Conservation (phyloP, 345 rosid genomes). For the Pistacia atlantica region DNA sequence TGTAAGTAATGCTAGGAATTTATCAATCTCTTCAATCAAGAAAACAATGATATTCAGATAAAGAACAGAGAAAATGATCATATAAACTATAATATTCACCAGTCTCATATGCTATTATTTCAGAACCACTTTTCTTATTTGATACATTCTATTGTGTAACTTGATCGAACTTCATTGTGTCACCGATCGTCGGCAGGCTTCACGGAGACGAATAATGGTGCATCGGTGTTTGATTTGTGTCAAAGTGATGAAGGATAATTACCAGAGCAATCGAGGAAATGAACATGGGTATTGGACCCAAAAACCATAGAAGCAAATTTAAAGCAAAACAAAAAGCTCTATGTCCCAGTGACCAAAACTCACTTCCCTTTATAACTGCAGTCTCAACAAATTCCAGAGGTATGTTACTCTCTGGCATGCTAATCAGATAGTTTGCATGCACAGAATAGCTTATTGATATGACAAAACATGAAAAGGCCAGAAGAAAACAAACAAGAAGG, state of each 20-base stretch:
- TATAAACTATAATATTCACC: too few relatives aligned
- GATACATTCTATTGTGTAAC: too few relatives aligned
- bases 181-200: slow-evolving; percentile 22
- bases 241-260: slow-evolving; percentile 45
- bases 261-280: slow-evolving; percentile 54
- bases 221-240: slow-evolving; percentile 47
- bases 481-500: slow-evolving; percentile 58
- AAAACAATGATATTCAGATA: too few relatives aligned
- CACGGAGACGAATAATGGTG: slow-evolving; percentile 36
- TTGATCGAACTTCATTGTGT: neutral
- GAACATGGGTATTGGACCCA: slow-evolving; percentile 86
- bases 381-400: slow-evolving; percentile 40
- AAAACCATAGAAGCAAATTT: slow-evolving; percentile 67
- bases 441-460: slow-evolving; percentile 64
- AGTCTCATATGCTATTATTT: too few relatives aligned
- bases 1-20: too few relatives aligned
- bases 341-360: slow-evolving; percentile 73
- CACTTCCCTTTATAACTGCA: slow-evolving; percentile 63
- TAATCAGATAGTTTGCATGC: slow-evolving; percentile 67
- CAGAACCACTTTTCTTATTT: too few relatives aligned
- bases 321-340: slow-evolving; percentile 74
- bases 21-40: too few relatives aligned
- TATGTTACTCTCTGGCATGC: slow-evolving; percentile 45
- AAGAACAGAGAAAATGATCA: too few relatives aligned
- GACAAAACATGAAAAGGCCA: slow-evolving; percentile 71